Base-by-base conservation (phyloP, 805 yeast species). In the Spathaspora boniae region DNA sequence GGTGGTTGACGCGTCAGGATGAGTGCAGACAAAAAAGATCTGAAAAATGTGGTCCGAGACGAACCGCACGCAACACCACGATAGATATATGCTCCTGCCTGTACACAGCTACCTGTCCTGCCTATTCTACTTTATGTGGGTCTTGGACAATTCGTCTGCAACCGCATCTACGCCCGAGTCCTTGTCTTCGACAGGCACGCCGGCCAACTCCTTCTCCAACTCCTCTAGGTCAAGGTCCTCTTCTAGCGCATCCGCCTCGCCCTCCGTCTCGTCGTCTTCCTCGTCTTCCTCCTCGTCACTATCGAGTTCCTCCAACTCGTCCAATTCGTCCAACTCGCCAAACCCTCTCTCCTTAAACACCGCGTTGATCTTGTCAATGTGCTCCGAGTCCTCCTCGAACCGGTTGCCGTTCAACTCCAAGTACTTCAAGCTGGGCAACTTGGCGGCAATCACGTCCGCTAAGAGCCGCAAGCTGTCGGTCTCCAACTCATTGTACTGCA, bases 341-440 rank as follows among this genome's bases (percentile, higher is more conserved):
- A 66, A 60, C 0, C 89, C 93, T 52, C 87, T 77, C 26, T 70
- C 74, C 38, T 76, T 85, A 47, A 91, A 87, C 12, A 80, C 58
- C 15, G 68, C 76, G 31, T 59, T 70, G 44, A 91, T 76, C 34
- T 65, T 60, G 36, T 78, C 84, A 37, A 93, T 59, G 15, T 72
- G 66, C 40, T 78, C 83, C 27, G 86, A 78, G 45, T 91, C 98
- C 58, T 93, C 98, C 33, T 86, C 86, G 51, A 93, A 83, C 55
- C 86, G 71, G 65, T 93, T 93, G 55, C 99, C 99, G 54, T 93
- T 91, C 46, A 93, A 73, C 68, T 93, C 98, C 46, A 93, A 69
- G 7, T 53, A 35, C 53, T 76, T 67, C 55, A 93, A 70, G 15
- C 68, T 65, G 27, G 83, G 82, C 48, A 91, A 64, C 32, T 74